phyloP scores from a whole-genome alignment of 2,329 filamentous ascomycete species.

The Aspergillus novoparasiticus region DNA sequence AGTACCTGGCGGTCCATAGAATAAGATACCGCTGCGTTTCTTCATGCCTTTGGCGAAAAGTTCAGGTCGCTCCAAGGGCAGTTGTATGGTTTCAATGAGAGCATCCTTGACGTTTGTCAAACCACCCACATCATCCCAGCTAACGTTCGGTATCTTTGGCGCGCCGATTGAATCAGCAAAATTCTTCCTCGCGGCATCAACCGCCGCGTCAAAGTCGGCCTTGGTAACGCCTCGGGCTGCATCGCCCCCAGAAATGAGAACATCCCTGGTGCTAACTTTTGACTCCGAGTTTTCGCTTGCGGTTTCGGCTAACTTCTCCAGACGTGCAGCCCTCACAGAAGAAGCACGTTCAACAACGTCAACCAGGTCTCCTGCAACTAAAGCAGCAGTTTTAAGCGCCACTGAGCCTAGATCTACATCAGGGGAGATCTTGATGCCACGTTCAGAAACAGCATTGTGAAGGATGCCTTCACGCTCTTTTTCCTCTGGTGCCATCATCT shows the following conservation, averaged over 20 bases:
- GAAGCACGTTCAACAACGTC: conserved; percentile 91
- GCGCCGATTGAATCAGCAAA: conserved; percentile 97
- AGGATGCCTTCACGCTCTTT: conserved; percentile 87
- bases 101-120: conserved; percentile 93
- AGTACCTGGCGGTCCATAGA: conserved; percentile 98
- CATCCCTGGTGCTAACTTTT: conserved; percentile 70
- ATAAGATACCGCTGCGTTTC: conserved; percentile 96
- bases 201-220: conserved; percentile 85
- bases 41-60: conserved; percentile 97
- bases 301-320: conserved; percentile 68
- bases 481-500: conserved; percentile 91
- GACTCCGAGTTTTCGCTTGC: conserved; percentile 32
- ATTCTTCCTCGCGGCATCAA: conserved; percentile 94
- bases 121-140: conserved; percentile 94
- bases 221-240: conserved; percentile 77
- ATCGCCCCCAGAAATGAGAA: conserved; percentile 85
- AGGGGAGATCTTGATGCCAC: conserved; percentile 74
- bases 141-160: conserved; percentile 95
- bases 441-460: conserved; percentile 73
- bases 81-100: conserved; percentile 94
- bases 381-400: conserved; percentile 90
- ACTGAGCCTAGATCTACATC: conserved; percentile 83
- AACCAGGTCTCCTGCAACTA: conserved; percentile 90
- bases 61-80: conserved; percentile 87
- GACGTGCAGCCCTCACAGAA: conserved; percentile 72